Percentiles rank a stretch among this genome's conserved stretches.
phyloP scores from a whole-genome alignment of 139 green algal species.

The Chlorella vulgaris region DNA sequence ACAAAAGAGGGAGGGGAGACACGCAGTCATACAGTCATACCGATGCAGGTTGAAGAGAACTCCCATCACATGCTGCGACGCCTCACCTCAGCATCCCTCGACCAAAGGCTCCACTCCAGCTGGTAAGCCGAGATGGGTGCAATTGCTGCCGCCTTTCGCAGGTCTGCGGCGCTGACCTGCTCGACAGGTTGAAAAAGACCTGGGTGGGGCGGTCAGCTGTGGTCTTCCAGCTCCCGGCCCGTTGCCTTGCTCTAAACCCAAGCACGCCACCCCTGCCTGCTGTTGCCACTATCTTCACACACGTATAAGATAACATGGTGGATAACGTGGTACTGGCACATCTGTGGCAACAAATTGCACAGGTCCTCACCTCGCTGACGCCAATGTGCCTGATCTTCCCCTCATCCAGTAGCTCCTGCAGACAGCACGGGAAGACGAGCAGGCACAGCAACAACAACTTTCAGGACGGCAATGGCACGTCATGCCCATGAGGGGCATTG shows the following conservation, averaged over 20 bases:
- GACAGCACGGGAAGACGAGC: background rate
- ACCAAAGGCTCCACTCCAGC: constrained; percentile 77
- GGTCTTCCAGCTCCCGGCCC: background rate
- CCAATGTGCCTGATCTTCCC: constrained; percentile 82
- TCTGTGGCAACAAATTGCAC: background rate
- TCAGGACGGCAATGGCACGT: background rate
- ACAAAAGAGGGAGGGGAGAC: background rate
- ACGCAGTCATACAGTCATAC: too few species aligned
- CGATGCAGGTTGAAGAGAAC: too few species aligned
- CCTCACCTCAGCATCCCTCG: constrained; percentile 59
- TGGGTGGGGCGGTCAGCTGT: background rate
- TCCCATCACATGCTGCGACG: too few species aligned
- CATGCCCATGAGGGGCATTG: background rate
- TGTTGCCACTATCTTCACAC: too few species aligned
- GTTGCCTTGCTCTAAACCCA: too few species aligned
- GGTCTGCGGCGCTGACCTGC: constrained; percentile 46
- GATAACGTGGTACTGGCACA: background rate
- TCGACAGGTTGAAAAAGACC: background rate
- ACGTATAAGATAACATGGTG: background rate
- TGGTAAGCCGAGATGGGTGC: constrained; percentile 73
- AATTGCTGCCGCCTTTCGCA: constrained; percentile 69
- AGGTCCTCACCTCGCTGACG: constrained; percentile 59
- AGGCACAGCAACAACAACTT: background rate
- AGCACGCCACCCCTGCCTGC: too few species aligned
- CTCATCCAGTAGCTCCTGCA: constrained; percentile 57